Evolutionary conservation across 768 basidiomycete species (phyloP).

Genomic region (Boletus sp.): DNA sequence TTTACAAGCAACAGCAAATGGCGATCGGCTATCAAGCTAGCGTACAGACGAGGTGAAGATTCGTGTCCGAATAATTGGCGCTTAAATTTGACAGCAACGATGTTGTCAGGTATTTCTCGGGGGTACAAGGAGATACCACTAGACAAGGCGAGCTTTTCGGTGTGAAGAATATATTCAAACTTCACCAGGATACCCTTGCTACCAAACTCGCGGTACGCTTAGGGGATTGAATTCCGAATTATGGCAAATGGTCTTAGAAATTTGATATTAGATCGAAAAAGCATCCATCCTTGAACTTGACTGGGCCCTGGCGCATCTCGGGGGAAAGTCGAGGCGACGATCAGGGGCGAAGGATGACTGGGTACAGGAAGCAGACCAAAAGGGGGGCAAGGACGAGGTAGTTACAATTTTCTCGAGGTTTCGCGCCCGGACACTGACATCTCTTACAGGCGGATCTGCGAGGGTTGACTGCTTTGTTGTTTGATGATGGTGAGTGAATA

Average conservation of each 20-base stretch:
- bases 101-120: conserved; percentile 65
- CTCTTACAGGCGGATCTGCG: conserved; percentile 47
- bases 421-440: background rate
- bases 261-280: conserved; percentile 63
- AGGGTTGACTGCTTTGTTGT: conserved; percentile 64
- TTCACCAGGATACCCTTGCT: conserved; percentile 66
- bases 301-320: conserved; percentile 75
- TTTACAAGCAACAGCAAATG: conserved; percentile 95
- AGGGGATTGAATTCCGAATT: background rate
- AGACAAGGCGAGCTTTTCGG: conserved; percentile 86
- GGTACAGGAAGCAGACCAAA: conserved; percentile 45
- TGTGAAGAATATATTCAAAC: conserved; percentile 78
- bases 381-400: conserved; percentile 41
- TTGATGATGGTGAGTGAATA: conserved; percentile 57
- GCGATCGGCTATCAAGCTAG: conserved; percentile 85
- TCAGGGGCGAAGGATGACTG: conserved; percentile 35
- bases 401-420: background rate
- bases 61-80: background rate
- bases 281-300: conserved; percentile 73
- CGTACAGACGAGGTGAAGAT: conserved; percentile 67
- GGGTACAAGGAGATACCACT: conserved; percentile 73
- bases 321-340: conserved; percentile 38
- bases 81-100: background rate
- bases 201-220: conserved; percentile 69
- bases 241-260: background rate